phyloP scores from a whole-genome alignment of 805 yeast species.

The Yamadazyma olivae region DNA sequence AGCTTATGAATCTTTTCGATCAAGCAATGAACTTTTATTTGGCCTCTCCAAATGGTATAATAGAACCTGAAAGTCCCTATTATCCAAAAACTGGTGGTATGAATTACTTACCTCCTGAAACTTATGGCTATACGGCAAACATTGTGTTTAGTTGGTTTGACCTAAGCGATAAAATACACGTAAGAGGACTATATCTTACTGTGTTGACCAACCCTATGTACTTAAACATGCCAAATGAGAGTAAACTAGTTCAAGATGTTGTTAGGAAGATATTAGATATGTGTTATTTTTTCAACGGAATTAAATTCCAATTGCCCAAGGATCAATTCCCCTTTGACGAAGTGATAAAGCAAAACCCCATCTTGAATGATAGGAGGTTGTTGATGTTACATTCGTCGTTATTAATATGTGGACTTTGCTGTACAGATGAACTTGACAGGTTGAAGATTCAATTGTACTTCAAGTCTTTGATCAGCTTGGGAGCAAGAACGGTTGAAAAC shows the following conservation, averaged over 20 bases:
- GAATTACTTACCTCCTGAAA: constrained; percentile 13
- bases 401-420: constrained; percentile 14
- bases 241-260: constrained; percentile 14
- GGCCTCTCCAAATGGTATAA: constrained; percentile 12
- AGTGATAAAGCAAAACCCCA: constrained; percentile 3
- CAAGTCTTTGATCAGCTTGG: constrained; percentile 10
- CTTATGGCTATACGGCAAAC: constrained; percentile 13
- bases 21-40: constrained; percentile 10
- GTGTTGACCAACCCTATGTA: constrained; percentile 18
- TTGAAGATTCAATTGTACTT: constrained; percentile 13
- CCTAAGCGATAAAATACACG: constrained; percentile 42
- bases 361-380: constrained; percentile 12
- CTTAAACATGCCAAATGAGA: constrained; percentile 7
- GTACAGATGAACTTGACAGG: constrained; percentile 8
- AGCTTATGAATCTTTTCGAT: constrained; percentile 16
- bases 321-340: constrained; percentile 8
- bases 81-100: constrained; percentile 14
- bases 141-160: constrained; percentile 46
- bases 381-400: constrained; percentile 15
- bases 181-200: constrained; percentile 29
- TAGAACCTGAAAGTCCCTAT: constrained; percentile 12
- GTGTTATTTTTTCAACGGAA: constrained; percentile 15
- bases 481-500: constrained; percentile 13
- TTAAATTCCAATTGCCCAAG: constrained; percentile 7
- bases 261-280: constrained; percentile 13